A percentile compares a stretch with the other conserved stretches of the same genome.
Evolutionary conservation across 192 early-diverging fungal species (phyloP).

Genomic region (Coemansia furcata): DNA sequence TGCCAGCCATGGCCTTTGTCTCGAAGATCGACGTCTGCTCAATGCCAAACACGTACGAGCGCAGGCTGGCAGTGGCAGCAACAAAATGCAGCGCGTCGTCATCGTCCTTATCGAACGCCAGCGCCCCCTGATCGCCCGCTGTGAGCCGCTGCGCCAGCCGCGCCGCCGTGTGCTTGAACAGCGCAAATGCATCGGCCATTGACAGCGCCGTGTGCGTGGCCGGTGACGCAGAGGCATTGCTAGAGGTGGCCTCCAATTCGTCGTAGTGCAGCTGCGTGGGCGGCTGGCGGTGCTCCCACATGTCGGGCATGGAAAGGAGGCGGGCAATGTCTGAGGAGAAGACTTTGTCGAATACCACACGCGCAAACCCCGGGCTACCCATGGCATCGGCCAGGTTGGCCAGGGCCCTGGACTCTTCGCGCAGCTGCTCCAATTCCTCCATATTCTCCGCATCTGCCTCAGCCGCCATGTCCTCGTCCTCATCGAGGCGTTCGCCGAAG

Average conservation of each 20-base stretch:
- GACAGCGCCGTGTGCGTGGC: slow-evolving; percentile 71
- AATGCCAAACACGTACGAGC: slow-evolving; percentile 81
- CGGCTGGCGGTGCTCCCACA: slow-evolving; percentile 76
- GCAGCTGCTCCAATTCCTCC: slow-evolving; percentile 73
- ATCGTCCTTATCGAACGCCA: slow-evolving; percentile 95
- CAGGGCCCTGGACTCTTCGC: slow-evolving; percentile 70
- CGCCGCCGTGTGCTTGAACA: slow-evolving; percentile 64
- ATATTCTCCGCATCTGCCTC: slow-evolving; percentile 58
- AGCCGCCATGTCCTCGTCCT: slow-evolving; percentile 25
- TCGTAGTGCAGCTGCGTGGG: slow-evolving; percentile 71
- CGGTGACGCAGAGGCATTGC: slow-evolving; percentile 32
- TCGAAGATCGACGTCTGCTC: slow-evolving; percentile 76
- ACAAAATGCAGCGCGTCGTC: slow-evolving; percentile 89
- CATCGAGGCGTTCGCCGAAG: slow-evolving; percentile 60
- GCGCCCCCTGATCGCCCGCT: not conserved
- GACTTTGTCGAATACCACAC: slow-evolving; percentile 73
- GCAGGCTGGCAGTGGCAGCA: slow-evolving; percentile 85
- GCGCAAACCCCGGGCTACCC: slow-evolving; percentile 59
- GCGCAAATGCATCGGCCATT: slow-evolving; percentile 63
- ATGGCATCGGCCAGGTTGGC: slow-evolving; percentile 63
- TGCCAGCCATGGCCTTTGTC: slow-evolving; percentile 98
- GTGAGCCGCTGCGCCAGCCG: slow-evolving; percentile 14
- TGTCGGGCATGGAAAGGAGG: slow-evolving; percentile 78
- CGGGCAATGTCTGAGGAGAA: slow-evolving; percentile 79
- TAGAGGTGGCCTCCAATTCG: slow-evolving; percentile 20